A percentile compares a stretch with the other conserved stretches of the same genome.
Evolutionary conservation across 352 stramenopile genomes (phyloP).

Genomic region (Phytophthora brassicae): DNA sequence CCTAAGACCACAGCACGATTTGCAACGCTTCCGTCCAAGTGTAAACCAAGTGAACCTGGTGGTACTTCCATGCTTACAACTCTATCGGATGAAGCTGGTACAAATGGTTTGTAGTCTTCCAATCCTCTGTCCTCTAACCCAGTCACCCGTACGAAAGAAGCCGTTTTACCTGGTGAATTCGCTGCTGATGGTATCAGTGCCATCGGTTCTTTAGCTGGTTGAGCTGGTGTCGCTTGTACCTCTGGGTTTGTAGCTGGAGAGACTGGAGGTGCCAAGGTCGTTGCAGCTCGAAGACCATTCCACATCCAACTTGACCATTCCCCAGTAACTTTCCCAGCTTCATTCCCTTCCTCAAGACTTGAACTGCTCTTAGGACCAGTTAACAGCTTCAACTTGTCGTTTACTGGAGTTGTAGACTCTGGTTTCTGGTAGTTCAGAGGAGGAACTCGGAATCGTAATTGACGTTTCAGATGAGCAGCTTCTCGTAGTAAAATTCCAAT

Average conservation of each 20-base stretch:
- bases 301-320: conserved; percentile 20
- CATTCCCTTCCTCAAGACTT: conserved; percentile 4
- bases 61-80: conserved; percentile 51
- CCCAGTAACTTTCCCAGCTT: conserved; percentile 8
- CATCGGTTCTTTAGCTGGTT: neutral
- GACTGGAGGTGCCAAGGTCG: conserved; percentile 3
- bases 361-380: conserved; percentile 19
- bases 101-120: conserved; percentile 14
- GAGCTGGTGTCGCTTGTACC: neutral
- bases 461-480: conserved; percentile 49
- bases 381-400: conserved; percentile 24
- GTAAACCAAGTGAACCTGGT: conserved; percentile 55
- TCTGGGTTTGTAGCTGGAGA: neutral
- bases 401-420: conserved; percentile 1
- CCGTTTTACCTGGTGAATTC: neutral
- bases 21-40: conserved; percentile 42
- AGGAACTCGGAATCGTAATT: conserved; percentile 49
- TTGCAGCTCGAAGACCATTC: conserved; percentile 13
- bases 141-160: conserved; percentile 33
- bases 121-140: conserved; percentile 21
- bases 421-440: conserved; percentile 14
- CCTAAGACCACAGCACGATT: conserved; percentile 57
- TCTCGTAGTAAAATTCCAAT: conserved; percentile 63
- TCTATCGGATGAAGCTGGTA: conserved; percentile 15
- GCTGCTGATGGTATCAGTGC: neutral